Evolutionary conservation across 345 rosid species (phyloP), one percentile per base, ranked within the genome.

Genomic region (Gossypium thurberi): DNA sequence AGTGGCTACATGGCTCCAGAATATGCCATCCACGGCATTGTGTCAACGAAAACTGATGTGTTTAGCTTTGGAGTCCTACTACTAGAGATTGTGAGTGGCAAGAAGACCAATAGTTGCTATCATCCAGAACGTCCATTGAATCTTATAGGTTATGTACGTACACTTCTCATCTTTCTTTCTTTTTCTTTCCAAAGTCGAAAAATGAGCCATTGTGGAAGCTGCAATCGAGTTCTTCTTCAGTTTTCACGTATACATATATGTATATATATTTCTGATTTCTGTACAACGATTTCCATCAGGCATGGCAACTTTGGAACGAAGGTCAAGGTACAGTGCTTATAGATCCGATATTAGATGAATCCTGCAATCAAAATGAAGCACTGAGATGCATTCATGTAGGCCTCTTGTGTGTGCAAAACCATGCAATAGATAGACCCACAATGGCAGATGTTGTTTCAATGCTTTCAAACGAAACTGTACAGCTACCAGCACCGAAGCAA

Each of bases 21-120:
- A 46, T 46, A 46, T 46, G 77, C 79, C 17, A 47, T 77, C 25
- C 67, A 65, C 13, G 75, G 76, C 17, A 23, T 72, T 3, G 79
- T 84, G 62, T 84, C 81, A 12, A 42, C 79, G n/a, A 77, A 81
- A 69, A 81, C 81, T 0, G 83, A 79, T 28, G 82, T 79, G 17
- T 77, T 78, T 25, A 84, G 81, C 78, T 84, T 69, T 15, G 78
- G 84, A 8, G 80, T 81, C 10, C 21, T 84, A 55, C 74, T 79
- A 14, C 63, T 81, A 25, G 83, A 79, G 71, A 81, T 79, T 46
- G 47, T 78, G 13, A 79, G 79, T 17, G 72, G 72, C 12, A 69
- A 25, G 23, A 69, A 52, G 44, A 69, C 10, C 20, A 15, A 37
- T 13, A 15, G 72, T 13, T 51, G 53, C 46, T 28, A 50, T 14